A percentile compares a stretch with the other conserved stretches of the same genome.
Conservation (phyloP, 345 rosid species). For the Conringia planisiliqua region DNA sequence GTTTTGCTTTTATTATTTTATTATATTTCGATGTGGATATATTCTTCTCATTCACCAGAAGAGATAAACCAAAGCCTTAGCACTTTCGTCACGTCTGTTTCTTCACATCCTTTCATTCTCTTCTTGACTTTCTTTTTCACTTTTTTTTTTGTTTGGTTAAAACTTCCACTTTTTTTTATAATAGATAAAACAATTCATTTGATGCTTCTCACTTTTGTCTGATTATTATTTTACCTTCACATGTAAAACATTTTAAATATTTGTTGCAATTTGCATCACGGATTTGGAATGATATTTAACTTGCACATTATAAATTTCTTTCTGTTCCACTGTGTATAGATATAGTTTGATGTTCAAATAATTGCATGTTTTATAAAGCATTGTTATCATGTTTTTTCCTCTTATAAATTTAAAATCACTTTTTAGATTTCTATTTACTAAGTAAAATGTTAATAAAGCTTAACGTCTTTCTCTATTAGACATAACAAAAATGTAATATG, state of each 20-base stretch:
- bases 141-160: background rate
- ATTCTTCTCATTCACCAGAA: constrained; percentile 18
- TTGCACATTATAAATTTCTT: background rate
- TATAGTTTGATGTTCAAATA: background rate
- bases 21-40: constrained; percentile 21
- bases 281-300: background rate
- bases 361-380: background rate
- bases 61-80: constrained; percentile 6
- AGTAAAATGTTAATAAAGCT: background rate
- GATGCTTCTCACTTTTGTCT: background rate
- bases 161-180: background rate
- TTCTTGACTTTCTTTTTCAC: constrained; percentile 25
- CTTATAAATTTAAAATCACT: background rate
- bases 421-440: background rate
- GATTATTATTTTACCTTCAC: background rate
- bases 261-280: background rate
- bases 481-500: no score
- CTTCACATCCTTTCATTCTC: constrained; percentile 34
- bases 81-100: constrained; percentile 28
- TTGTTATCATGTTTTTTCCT: background rate
- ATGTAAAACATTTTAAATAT: background rate
- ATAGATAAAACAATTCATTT: background rate
- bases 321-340: background rate
- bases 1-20: background rate
- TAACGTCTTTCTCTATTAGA: background rate